These are phyloP conservation scores for Pharnaceum exiguum DNA, from an alignment of 148 eudicot genomes.

Conservation along the genomic window DNA sequence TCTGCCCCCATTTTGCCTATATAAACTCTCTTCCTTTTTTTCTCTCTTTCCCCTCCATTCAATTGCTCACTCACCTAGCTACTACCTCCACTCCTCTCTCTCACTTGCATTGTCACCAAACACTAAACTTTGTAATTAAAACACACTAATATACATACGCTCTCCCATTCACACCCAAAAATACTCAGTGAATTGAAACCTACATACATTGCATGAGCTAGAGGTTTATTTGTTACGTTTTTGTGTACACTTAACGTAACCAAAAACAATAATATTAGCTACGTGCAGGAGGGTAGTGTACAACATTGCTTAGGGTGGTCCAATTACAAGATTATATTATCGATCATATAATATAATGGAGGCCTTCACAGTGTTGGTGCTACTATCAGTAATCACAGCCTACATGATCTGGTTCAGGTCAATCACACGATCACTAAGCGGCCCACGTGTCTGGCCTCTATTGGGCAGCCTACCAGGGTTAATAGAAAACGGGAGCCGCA, in stretches of 20 bases:
- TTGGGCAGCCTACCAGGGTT: slow-evolving; percentile 80
- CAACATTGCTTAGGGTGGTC: background rate
- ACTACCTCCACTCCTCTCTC: slow-evolving; percentile 1
- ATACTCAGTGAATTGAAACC: too few relatives aligned
- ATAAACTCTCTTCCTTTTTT: slow-evolving; percentile 8
- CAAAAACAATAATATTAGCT: too few relatives aligned
- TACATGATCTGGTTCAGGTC: slow-evolving; percentile 69
- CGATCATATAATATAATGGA: slow-evolving; percentile 36
- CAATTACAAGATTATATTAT: background rate
- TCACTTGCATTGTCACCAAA: background rate
- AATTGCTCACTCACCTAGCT: background rate
- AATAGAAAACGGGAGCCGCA: slow-evolving; percentile 48
- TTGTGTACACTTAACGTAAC: too few relatives aligned
- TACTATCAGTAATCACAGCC: slow-evolving; percentile 31
- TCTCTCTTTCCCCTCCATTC: slow-evolving; percentile 14
- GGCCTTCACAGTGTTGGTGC: slow-evolving; percentile 29
- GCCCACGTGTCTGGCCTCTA: slow-evolving; percentile 85
- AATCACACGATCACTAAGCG: slow-evolving; percentile 37
- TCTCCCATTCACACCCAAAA: too few relatives aligned
- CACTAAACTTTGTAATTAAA: too few relatives aligned
- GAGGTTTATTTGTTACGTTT: too few relatives aligned
- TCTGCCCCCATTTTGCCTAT: background rate
- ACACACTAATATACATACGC: too few relatives aligned
- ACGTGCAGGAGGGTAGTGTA: too few relatives aligned
- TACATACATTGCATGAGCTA: too few relatives aligned